These are phyloP conservation scores for Penicillium brevicompactum DNA, from an alignment of 2,329 filamentous ascomycete genomes.

Conservation along the genomic window DNA sequence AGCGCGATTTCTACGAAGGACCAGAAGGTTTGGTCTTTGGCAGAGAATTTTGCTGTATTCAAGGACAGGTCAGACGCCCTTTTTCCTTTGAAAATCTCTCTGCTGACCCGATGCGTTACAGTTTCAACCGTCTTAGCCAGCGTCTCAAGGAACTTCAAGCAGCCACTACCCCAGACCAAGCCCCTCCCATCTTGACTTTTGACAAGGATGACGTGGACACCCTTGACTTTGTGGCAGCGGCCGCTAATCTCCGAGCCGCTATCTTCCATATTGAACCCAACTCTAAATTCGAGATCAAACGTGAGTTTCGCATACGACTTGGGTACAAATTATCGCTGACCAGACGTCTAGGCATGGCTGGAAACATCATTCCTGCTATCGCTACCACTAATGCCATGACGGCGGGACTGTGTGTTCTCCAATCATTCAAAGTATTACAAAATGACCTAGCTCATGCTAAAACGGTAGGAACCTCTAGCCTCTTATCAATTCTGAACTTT, in stretches of 20 bases:
- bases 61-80: slow-evolving; percentile 63
- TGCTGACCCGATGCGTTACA: slow-evolving; percentile 27
- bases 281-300: slow-evolving; percentile 94
- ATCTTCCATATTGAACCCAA: slow-evolving; percentile 88
- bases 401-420: slow-evolving; percentile 85
- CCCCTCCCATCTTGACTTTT: slow-evolving; percentile 71
- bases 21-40: slow-evolving; percentile 77
- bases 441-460: slow-evolving; percentile 71
- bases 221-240: slow-evolving; percentile 88
- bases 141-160: slow-evolving; percentile 68
- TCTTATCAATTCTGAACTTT: neutral
- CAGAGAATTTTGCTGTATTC: slow-evolving; percentile 85
- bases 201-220: slow-evolving; percentile 98
- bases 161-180: slow-evolving; percentile 42
- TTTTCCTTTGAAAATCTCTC: neutral
- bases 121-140: slow-evolving; percentile 73
- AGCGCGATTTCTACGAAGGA: slow-evolving; percentile 63
- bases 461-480: slow-evolving; percentile 58
- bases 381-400: slow-evolving; percentile 98
- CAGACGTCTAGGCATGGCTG: slow-evolving; percentile 75
- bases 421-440: slow-evolving; percentile 87
- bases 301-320: slow-evolving; percentile 39
- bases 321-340: neutral
- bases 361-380: slow-evolving; percentile 98
- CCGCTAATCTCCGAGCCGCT: slow-evolving; percentile 82